phyloP scores from a whole-genome alignment of 1,284 basidiomycete genomes.

The Anthracocystis panici-leucophaei region DNA sequence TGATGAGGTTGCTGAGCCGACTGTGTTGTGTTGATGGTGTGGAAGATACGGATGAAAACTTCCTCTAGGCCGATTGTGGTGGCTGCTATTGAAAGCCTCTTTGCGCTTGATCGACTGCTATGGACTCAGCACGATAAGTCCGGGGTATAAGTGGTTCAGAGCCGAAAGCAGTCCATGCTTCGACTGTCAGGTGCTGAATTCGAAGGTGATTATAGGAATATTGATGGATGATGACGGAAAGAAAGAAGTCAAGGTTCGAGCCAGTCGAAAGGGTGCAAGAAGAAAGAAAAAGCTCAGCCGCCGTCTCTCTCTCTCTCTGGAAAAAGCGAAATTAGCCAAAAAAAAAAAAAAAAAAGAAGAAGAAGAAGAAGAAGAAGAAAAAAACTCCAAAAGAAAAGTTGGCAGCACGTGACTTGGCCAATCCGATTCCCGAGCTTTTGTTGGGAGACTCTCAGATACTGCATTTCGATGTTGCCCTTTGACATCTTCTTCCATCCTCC shows the following conservation, averaged over 20 bases:
- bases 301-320: no score
- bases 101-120: not conserved
- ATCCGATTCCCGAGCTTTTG: constrained; percentile 25
- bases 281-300: constrained; percentile 12
- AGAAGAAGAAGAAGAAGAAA: not conserved
- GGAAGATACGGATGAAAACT: no score
- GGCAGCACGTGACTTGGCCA: constrained; percentile 19
- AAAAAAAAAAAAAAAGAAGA: not conserved
- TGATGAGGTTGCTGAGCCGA: not conserved
- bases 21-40: no score
- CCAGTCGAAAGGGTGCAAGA: no score
- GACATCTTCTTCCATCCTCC: not conserved
- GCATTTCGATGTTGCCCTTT: not conserved
- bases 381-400: constrained; percentile 1
- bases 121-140: not conserved
- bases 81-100: not conserved
- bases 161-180: not conserved
- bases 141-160: not conserved
- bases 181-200: no score
- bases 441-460: not conserved
- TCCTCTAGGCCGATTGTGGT: not conserved
- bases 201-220: not conserved
- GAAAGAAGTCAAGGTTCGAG: no score
- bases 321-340: constrained; percentile 5
- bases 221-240: not conserved